Conservation (phyloP, 257 asterid species). For the Ehretia macrophylla region DNA sequence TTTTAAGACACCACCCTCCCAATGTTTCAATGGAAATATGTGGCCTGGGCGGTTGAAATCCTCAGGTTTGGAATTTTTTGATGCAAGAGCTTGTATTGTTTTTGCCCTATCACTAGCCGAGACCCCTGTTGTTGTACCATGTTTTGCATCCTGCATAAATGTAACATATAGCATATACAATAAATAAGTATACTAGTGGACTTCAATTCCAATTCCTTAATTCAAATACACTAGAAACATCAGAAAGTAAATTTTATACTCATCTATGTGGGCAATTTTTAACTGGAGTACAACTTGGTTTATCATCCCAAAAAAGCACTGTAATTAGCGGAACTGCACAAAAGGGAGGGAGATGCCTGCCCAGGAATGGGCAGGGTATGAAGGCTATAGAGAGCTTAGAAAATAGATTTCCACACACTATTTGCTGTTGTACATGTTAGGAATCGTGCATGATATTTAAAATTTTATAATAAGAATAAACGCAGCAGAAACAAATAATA, state of each 20-base stretch:
- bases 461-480: too few relatives aligned
- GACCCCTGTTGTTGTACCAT: conserved; percentile 94
- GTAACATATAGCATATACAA: not conserved
- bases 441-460: too few relatives aligned
- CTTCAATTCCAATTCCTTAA: not conserved
- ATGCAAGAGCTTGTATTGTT: conserved; percentile 77
- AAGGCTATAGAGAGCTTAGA: too few relatives aligned
- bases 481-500: too few relatives aligned
- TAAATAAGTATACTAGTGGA: not conserved
- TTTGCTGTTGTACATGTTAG: too few relatives aligned
- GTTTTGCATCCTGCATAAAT: conserved; percentile 72
- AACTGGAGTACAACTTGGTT: too few relatives aligned
- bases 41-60: conserved; percentile 99
- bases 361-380: too few relatives aligned
- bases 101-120: conserved; percentile 92
- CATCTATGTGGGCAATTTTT: too few relatives aligned
- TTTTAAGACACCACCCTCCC: conserved; percentile 93
- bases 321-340: too few relatives aligned
- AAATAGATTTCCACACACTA: too few relatives aligned
- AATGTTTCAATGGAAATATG: conserved; percentile 87
- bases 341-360: too few relatives aligned
- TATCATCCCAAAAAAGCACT: too few relatives aligned
- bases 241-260: not conserved
- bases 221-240: not conserved
- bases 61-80: conserved; percentile 76